These are phyloP conservation scores for Myriosclerotinia curreyana DNA, from an alignment of 2,329 filamentous ascomycete genomes.

Conservation along the genomic window DNA sequence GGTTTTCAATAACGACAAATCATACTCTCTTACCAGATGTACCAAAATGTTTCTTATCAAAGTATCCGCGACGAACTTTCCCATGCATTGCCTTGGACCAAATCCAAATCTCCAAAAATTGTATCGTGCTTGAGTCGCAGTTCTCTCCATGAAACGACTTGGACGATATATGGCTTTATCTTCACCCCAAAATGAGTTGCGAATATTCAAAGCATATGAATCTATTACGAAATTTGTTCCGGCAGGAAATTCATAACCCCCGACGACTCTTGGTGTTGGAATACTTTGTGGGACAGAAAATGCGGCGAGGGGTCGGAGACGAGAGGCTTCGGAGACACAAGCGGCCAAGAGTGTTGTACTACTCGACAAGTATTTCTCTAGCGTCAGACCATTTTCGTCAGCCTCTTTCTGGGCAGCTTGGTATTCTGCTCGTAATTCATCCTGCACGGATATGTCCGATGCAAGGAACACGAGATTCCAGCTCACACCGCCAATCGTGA, in stretches of 20 bases:
- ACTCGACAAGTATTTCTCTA: constrained; percentile 35
- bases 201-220: constrained; percentile 45
- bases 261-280: constrained; percentile 40
- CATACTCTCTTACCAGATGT: constrained; percentile 19
- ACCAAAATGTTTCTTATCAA: constrained; percentile 34
- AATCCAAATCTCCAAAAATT: constrained; percentile 47
- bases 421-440: constrained; percentile 10
- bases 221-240: constrained; percentile 46
- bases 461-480: constrained; percentile 47
- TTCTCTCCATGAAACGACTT: constrained; percentile 33
- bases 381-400: constrained; percentile 4
- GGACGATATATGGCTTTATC: constrained; percentile 42
- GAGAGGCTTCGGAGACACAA: constrained; percentile 43
- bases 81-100: constrained; percentile 46
- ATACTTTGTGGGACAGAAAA: constrained; percentile 45
- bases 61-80: constrained; percentile 44
- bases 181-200: constrained; percentile 42
- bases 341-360: constrained; percentile 36
- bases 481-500: constrained; percentile 44
- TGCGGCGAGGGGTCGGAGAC: constrained; percentile 30
- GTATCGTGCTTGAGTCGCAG: constrained; percentile 38
- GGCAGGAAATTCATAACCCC: constrained; percentile 41
- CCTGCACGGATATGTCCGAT: constrained; percentile 39
- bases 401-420: constrained; percentile 1
- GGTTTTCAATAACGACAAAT: neutral